Evolutionary conservation across 805 yeast species (phyloP).

Genomic region (Metschnikowia gelsemii): DNA sequence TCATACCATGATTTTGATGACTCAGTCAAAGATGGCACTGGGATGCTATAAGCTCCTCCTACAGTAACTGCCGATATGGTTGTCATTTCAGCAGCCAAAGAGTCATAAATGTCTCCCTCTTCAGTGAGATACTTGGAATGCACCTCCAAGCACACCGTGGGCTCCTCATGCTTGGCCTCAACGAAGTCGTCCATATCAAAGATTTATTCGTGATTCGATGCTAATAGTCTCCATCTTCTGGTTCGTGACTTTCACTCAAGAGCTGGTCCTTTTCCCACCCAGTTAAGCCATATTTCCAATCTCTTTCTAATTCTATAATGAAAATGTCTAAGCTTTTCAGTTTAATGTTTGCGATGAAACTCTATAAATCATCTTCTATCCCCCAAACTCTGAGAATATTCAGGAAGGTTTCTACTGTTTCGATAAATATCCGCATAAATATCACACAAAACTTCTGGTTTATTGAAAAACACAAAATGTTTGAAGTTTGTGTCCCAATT

Average conservation of each 20-base stretch:
- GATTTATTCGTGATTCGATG: slow-evolving; percentile 14
- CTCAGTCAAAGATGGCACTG: slow-evolving; percentile 34
- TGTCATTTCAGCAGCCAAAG: background rate
- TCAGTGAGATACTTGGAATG: no score
- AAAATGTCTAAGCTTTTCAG: slow-evolving; percentile 39
- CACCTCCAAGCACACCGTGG: no score
- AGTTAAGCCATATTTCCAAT: slow-evolving; percentile 42
- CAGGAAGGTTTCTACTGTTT: slow-evolving; percentile 40
- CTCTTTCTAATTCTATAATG: slow-evolving; percentile 27
- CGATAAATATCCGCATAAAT: slow-evolving; percentile 48
- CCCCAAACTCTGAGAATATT: slow-evolving; percentile 40
- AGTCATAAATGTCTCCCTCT: background rate
- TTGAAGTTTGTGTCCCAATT: slow-evolving; percentile 44
- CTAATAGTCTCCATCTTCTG: slow-evolving; percentile 5
- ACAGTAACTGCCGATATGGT: no score
- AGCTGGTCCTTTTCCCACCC: slow-evolving; percentile 44
- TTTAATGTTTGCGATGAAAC: slow-evolving; percentile 23
- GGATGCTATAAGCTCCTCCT: slow-evolving; percentile 11
- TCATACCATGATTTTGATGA: slow-evolving; percentile 32
- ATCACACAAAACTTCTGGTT: slow-evolving; percentile 45
- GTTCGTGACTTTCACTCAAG: slow-evolving; percentile 3
- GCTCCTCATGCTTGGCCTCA: slow-evolving; percentile 2
- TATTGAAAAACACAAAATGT: slow-evolving; percentile 38
- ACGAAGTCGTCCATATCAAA: slow-evolving; percentile 19
- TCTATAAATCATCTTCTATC: slow-evolving; percentile 32